Conservation (phyloP, 495 filamentous ascomycete genomes). For the Clavariopsis aquatica region DNA sequence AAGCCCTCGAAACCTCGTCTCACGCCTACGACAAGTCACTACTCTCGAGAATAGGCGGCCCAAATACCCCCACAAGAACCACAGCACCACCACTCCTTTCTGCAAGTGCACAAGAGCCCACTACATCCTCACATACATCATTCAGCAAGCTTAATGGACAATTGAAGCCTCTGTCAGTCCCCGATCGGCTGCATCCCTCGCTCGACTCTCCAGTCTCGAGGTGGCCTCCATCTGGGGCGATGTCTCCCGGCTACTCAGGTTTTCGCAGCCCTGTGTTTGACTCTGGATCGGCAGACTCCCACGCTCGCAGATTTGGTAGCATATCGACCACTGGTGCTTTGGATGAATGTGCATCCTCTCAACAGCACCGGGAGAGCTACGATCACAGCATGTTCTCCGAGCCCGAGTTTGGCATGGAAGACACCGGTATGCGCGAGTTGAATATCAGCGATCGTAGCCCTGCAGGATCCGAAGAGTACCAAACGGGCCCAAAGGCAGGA, state of each 20-base stretch:
- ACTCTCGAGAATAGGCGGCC: constrained; percentile 71
- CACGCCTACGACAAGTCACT: constrained; percentile 79
- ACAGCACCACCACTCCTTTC: constrained; percentile 48
- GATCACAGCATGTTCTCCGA: constrained; percentile 67
- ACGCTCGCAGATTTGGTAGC: constrained; percentile 55
- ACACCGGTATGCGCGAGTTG: constrained; percentile 46
- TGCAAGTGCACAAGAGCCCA: constrained; percentile 31
- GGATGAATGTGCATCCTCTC: constrained; percentile 45
- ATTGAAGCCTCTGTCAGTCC: constrained; percentile 42
- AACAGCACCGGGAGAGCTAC: constrained; percentile 59
- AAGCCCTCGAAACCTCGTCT: constrained; percentile 60
- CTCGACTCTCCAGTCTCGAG: constrained; percentile 40
- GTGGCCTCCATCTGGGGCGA: constrained; percentile 42
- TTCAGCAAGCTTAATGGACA: constrained; percentile 39
- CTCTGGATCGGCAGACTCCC: constrained; percentile 48
- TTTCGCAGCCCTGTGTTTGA: constrained; percentile 52
- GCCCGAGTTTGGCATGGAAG: constrained; percentile 53
- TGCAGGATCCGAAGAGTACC: constrained; percentile 49
- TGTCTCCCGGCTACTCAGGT: constrained; percentile 41
- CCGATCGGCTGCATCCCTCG: constrained; percentile 41
- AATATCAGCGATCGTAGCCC: constrained; percentile 49
- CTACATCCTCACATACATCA: constrained; percentile 23
- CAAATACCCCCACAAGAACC: constrained; percentile 59
- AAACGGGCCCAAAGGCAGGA: constrained; percentile 52
- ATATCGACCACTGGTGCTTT: constrained; percentile 49